Base-by-base conservation (phyloP, 1,139 yeast species). In the Zygosaccharomyces pseudobailii region DNA sequence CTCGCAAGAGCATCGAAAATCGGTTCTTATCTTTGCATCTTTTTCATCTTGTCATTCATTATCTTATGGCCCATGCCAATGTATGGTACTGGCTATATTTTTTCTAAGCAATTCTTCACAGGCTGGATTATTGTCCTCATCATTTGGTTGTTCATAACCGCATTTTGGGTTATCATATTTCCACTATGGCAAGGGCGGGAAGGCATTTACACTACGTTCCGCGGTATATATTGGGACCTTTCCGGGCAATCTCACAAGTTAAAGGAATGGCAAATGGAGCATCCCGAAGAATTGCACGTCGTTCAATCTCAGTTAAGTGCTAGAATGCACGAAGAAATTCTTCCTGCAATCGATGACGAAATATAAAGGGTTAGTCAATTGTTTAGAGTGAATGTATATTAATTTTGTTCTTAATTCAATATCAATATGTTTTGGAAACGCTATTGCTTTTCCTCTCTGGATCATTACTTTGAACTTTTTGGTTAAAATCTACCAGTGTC, bases 61-160 rank as follows among this genome's bases (percentile, higher is more conserved):
- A 75, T 87, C 36, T 64, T 86, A 36, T 86, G 90, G 88, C 95
- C 95, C 58, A 83, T 87, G 86, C 94, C 95, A 50, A 82, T 87
- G 89, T 87, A 83, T 62, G 95, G 95, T 35, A 63, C 82, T 1
- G 72, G 76, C 1, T 87, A 87, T 62, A 72, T 87, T 43, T 87
- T 87, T 67, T 79, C 87, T 45, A 80, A 76, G 66, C 67, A 65
- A 47, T 86, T 86, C 68, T 87, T 87, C 66, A 84, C 89, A 6
- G 95, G 94, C 46, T 87, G 95, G 95, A 75, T 87, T 47, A 78
- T 74, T 44, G 90, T 87, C 36, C 79, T 84, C 55, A 79, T 84
- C 47, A 79, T 84, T 52, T 84, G 92, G 92, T 71, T 83, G 41
- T 80, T 81, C 68, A 71, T 75, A 57, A 73, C 81, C 34, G 75